Evolutionary conservation across 441 rosid species (phyloP), one percentile per base, ranked within the genome.

Genomic region (Brassica balearica): DNA sequence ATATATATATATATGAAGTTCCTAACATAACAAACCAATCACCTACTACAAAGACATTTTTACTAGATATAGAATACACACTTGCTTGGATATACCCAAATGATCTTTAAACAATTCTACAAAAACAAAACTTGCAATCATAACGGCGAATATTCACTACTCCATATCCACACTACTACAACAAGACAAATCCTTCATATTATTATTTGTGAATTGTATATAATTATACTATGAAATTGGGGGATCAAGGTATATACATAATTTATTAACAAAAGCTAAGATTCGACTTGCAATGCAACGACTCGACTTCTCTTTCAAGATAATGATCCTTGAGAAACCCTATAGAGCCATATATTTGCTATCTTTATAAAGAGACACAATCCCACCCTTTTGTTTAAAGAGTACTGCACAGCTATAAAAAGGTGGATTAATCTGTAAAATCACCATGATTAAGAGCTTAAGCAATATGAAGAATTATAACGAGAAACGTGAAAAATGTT

Each of bases 211-310:
- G 56, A 64, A 65, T 55, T 10, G 41, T 68, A 34, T 65, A 69
- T 46, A 65, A 43, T 55, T 41, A 41, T 38, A 10, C 43, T 66
- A 56, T 22, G 9, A 64, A 63, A 64, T 29, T 53, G 53, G 7
- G 17, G 36, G 48, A 69, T 58, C 61, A 27, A 79, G 59, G 66
- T 32, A 69, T 65, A 75, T 70, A 20, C 66, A 14, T 75, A 46
- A 32, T 41, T 48, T 38, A 71, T 58, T 27, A 41, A 4, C 25
- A 65, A 69, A 68, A 59, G 69, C 53, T 67, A 87, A 88, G 91
- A 88, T 89, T 90, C 90, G 80, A 81, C 77, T 71, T 41, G 76
- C 86, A 85, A 90, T 83, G 97, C 98, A 97, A 90, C 97, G 94
- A 71, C 92, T 82, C 97, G 97, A 89, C 97, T 80, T 84, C 76